These are phyloP conservation scores for Ophryocystis elektroscirrha DNA, from an alignment of 169 alveolate genomes.

Conservation along the genomic window DNA sequence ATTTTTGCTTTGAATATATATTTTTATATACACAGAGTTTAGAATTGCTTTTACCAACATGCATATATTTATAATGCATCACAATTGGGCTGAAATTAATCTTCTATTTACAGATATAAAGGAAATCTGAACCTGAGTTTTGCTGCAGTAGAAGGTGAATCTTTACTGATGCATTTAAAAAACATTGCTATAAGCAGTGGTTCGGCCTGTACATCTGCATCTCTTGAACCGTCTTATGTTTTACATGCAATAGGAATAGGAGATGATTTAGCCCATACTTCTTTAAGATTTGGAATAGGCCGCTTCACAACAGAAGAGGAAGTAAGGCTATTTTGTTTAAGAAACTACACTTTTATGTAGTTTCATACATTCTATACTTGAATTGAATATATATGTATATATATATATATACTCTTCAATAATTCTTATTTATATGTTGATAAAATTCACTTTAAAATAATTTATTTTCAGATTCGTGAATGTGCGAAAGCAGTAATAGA, in stretches of 20 bases:
- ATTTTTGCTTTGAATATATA: not conserved
- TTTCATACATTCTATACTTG: too few relatives aligned
- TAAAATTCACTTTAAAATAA: too few relatives aligned
- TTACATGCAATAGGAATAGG: slow-evolving; percentile 84
- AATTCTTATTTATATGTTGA: too few relatives aligned
- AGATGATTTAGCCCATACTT: slow-evolving; percentile 77
- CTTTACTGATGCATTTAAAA: slow-evolving; percentile 28
- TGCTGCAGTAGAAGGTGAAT: slow-evolving; percentile 75
- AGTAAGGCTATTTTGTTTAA: too few relatives aligned
- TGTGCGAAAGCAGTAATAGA: slow-evolving; percentile 16
- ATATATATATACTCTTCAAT: too few relatives aligned
- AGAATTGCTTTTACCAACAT: not conserved
- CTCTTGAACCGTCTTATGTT: slow-evolving; percentile 68
- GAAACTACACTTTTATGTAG: too few relatives aligned
- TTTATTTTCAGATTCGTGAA: slow-evolving; percentile 29
- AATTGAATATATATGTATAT: too few relatives aligned
- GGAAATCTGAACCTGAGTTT: slow-evolving; percentile 84
- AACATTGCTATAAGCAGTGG: slow-evolving; percentile 37
- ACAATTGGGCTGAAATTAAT: slow-evolving; percentile 10
- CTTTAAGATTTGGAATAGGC: slow-evolving; percentile 61
- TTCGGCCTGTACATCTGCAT: slow-evolving; percentile 66
- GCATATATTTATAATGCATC: not conserved
- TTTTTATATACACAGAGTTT: not conserved
- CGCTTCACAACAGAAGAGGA: slow-evolving; percentile 49
- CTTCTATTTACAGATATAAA: slow-evolving; percentile 23